Base-by-base conservation (phyloP, 495 filamentous ascomycete species). In the Penicillium simplicissimum region DNA sequence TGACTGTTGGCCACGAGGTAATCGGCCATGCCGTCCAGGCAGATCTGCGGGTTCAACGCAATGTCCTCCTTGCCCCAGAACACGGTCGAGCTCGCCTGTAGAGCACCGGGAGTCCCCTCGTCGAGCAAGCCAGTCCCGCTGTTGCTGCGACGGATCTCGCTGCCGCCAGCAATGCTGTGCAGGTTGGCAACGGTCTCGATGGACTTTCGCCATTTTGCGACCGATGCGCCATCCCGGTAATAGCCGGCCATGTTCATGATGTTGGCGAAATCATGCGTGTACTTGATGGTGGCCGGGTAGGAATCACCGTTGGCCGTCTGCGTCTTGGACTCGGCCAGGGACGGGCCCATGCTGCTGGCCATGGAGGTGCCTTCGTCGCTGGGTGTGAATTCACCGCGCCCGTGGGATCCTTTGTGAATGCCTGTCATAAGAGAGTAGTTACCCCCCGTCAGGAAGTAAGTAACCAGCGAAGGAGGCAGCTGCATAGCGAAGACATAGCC, bases 401-500 rank as follows among this genome's bases (percentile, higher is more conserved):
- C 68, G 58, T 71, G 63, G 1, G 71, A 68, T 49, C 40, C n/a
- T 45, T 58, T 67, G 63, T 83, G 79, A 15, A 73, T 55, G 4
- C 59, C 10, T 45, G 67, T 71, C 57, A 84, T 58, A 35, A 83
- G 71, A n/a, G 76, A 77, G 33, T 62, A 63, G 57, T 83, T 77
- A 4, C 81, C 79, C 11, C 78, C 72, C 3, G 53, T 66, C 8
- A 77, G 72, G 55, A 81, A 66, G 52, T 71, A 75, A 31, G 58
- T 60, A 36, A 79, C 73, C 8, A 83, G 48, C 7, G 71, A 61
- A 4, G 60, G 55, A 4, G 81, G 82, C 15, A 85, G 63, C 47
- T 79, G 74, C 69, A 85, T 75, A 8, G 71, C 70, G 58, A 84
- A 84, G 40, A 85, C 71, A 55, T 85, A 85, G 40, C 79, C 78